phyloP scores from a whole-genome alignment of 495 filamentous ascomycete species.

The Lasiosphaeriaceae sp. region DNA sequence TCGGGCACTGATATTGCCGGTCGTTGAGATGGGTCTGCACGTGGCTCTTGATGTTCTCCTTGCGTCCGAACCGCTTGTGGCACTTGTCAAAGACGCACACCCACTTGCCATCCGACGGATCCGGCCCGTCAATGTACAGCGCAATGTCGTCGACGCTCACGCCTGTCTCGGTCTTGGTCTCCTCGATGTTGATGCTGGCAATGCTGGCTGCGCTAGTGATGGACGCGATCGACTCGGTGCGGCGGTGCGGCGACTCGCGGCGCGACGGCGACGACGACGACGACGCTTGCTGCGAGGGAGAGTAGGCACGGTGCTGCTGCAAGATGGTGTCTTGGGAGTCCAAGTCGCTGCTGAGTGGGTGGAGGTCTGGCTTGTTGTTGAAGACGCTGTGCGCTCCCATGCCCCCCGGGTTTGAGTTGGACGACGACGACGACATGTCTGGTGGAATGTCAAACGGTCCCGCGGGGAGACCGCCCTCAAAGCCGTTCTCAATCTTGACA shows the following conservation, averaged over 20 bases:
- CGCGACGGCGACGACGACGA: conserved; percentile 21
- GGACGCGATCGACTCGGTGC: conserved; percentile 47
- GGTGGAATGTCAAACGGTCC: conserved; percentile 17
- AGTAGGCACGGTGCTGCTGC: conserved; percentile 6
- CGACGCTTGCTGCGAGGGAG: neutral
- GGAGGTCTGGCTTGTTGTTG: conserved; percentile 33
- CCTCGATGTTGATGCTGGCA: conserved; percentile 52
- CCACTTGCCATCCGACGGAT: conserved; percentile 74
- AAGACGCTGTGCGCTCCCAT: conserved; percentile 18
- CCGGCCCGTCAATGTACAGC: conserved; percentile 76
- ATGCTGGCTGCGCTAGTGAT: conserved; percentile 51
- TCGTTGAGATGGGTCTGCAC: conserved; percentile 97
- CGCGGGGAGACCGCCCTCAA: conserved; percentile 28
- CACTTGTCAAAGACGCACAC: conserved; percentile 78
- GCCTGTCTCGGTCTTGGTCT: conserved; percentile 62
- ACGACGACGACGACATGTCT: conserved; percentile 34
- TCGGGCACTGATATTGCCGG: conserved; percentile 83
- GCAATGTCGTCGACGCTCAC: conserved; percentile 85
- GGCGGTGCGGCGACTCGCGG: conserved; percentile 38
- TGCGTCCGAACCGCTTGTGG: conserved; percentile 79
- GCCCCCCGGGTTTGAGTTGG: conserved; percentile 12
- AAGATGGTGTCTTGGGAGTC: conserved; percentile 17
- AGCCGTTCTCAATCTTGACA: conserved; percentile 45
- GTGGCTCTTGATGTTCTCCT: conserved; percentile 97
- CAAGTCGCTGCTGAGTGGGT: conserved; percentile 8